Conservation (phyloP, 441 rosid species). For the Adansonia madagascariensis region DNA sequence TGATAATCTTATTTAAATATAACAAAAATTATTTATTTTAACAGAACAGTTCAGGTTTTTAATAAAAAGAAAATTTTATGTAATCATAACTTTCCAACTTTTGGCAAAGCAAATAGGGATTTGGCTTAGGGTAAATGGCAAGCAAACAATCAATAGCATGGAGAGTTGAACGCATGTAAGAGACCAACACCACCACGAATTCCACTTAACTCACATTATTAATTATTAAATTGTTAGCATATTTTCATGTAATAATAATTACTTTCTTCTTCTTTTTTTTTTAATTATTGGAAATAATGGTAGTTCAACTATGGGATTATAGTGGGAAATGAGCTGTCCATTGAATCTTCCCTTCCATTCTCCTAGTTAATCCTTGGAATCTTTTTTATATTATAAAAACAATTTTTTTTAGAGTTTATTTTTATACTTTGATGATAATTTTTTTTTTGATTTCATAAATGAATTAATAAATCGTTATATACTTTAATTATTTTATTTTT, state of each 20-base stretch:
- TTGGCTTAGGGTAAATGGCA: no score
- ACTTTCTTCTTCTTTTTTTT: neutral
- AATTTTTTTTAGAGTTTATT: no score
- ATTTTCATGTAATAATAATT: neutral
- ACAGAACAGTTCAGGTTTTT: no score
- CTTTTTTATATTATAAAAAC: neutral
- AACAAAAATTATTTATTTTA: no score
- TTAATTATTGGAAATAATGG: slow-evolving; percentile 3
- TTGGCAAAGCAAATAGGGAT: neutral
- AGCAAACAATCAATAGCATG: no score
- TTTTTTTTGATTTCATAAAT: no score
- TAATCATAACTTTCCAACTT: neutral
- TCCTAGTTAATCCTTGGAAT: neutral
- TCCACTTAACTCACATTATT: neutral
- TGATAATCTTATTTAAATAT: no score
- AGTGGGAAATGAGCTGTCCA: slow-evolving; percentile 30
- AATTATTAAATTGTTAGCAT: neutral
- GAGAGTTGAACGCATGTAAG: neutral
- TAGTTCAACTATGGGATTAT: neutral
- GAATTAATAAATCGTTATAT: no score
- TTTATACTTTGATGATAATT: no score
- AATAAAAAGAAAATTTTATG: no score
- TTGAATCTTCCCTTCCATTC: neutral
- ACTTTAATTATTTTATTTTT: no score
- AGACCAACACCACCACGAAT: neutral